Evolutionary conservation across 2,329 filamentous ascomycete genomes (phyloP).

Genomic region (Botryotinia narcissicola): DNA sequence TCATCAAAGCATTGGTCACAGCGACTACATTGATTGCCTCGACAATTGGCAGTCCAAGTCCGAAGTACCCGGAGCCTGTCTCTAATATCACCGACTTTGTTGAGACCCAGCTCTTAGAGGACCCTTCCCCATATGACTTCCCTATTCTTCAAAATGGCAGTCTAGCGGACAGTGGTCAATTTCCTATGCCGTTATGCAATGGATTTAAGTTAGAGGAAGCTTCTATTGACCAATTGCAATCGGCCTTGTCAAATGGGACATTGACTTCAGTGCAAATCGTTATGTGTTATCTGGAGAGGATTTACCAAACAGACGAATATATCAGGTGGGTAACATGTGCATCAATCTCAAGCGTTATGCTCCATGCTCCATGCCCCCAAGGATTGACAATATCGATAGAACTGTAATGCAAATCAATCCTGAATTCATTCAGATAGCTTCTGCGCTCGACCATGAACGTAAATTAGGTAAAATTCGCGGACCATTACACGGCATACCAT

Average conservation of each 20-base stretch:
- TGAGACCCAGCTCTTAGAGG: slow-evolving; percentile 39
- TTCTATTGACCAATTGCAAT: slow-evolving; percentile 65
- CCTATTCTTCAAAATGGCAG: slow-evolving; percentile 40
- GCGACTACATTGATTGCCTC: slow-evolving; percentile 5
- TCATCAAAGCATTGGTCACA: slow-evolving; percentile 10
- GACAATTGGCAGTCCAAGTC: slow-evolving; percentile 10
- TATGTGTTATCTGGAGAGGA: slow-evolving; percentile 60
- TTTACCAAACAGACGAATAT: slow-evolving; percentile 62
- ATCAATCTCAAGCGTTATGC: too few relatives aligned
- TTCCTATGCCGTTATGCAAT: slow-evolving; percentile 62
- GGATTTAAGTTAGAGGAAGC: slow-evolving; percentile 65
- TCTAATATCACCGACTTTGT: slow-evolving; percentile 25
- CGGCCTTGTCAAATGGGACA: slow-evolving; percentile 51
- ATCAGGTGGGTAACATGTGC: slow-evolving; percentile 49
- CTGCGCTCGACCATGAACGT: slow-evolving; percentile 59
- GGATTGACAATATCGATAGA: slow-evolving; percentile 36
- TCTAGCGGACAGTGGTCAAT: slow-evolving; percentile 39
- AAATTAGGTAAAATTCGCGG: slow-evolving; percentile 54
- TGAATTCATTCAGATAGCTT: slow-evolving; percentile 62
- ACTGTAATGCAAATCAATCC: slow-evolving; percentile 66
- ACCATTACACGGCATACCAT: slow-evolving; percentile 72
- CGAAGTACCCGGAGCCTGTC: slow-evolving; percentile 4
- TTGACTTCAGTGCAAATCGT: slow-evolving; percentile 59
- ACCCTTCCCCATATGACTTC: slow-evolving; percentile 42
- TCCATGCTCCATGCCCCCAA: background rate